Evolutionary conservation across 768 basidiomycete genomes (phyloP).

Genomic region (Ramaria rubella): DNA sequence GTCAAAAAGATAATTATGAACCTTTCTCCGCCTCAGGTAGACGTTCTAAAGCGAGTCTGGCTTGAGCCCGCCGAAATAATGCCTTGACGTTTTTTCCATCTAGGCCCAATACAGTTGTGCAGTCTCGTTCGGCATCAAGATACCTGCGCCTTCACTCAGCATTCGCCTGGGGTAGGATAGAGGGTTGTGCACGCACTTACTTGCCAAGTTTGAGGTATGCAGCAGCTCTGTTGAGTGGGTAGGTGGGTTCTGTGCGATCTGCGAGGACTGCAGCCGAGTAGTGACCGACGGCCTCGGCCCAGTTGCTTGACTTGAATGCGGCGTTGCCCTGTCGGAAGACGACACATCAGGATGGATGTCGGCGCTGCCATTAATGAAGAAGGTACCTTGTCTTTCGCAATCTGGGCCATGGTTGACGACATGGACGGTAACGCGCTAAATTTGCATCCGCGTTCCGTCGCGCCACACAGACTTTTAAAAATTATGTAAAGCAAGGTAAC

Average conservation of each 20-base stretch:
- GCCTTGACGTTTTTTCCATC: conserved; percentile 67
- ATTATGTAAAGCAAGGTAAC: not conserved
- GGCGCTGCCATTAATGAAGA: not conserved
- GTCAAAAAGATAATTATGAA: conserved; percentile 23
- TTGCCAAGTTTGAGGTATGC: conserved; percentile 93
- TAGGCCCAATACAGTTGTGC: conserved; percentile 53
- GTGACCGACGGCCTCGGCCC: conserved; percentile 72
- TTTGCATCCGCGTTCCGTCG: not conserved
- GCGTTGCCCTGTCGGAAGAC: conserved; percentile 61
- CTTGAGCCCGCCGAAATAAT: conserved; percentile 71
- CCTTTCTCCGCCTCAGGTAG: conserved; percentile 58
- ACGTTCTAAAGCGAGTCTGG: conserved; percentile 49
- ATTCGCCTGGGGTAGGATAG: conserved; percentile 1
- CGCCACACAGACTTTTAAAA: not conserved
- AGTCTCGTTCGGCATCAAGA: conserved; percentile 79
- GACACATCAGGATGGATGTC: not conserved
- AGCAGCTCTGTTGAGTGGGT: conserved; percentile 81
- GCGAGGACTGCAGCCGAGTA: conserved; percentile 77
- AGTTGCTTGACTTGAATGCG: conserved; percentile 79
- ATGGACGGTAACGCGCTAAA: not conserved
- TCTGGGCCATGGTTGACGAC: conserved; percentile 4
- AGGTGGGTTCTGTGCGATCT: conserved; percentile 65
- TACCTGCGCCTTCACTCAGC: conserved; percentile 32
- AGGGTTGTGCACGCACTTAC: conserved; percentile 44
- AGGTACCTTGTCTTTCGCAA: conserved; percentile 9